These are phyloP conservation scores for Stephania japonica DNA, from an alignment of 164 flowering plant genomes.

Conservation along the genomic window DNA sequence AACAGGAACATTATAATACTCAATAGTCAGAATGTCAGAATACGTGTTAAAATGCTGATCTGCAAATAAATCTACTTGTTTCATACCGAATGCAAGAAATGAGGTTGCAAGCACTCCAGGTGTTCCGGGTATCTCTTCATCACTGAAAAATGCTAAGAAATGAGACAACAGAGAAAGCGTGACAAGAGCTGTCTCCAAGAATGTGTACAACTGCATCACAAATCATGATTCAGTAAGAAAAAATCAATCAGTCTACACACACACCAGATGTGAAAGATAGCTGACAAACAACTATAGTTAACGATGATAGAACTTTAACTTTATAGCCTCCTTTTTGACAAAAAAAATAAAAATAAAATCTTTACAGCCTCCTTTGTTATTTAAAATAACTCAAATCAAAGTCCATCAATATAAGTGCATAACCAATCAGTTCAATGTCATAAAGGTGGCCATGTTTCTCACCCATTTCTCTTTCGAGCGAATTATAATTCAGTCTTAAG, in stretches of 20 bases:
- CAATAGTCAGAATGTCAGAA: not conserved
- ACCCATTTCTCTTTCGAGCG: not conserved
- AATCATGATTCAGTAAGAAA: not conserved
- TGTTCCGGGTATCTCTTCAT: constrained; percentile 86
- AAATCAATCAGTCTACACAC: not conserved
- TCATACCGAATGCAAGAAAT: constrained; percentile 91
- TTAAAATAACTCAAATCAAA: too few species aligned
- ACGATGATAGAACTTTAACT: too few species aligned
- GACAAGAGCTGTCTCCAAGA: constrained; percentile 87
- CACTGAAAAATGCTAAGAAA: constrained; percentile 87
- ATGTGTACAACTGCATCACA: constrained; percentile 86
- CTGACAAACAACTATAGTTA: not conserved
- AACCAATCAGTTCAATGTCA: not conserved
- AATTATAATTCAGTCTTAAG: not conserved
- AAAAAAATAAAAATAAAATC: too few species aligned
- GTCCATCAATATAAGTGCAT: too few species aligned
- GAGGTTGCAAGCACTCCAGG: constrained; percentile 92
- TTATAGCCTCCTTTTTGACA: too few species aligned
- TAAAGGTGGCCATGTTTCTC: too few species aligned
- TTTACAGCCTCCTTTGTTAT: too few species aligned
- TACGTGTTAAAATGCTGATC: not conserved
- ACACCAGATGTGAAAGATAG: not conserved
- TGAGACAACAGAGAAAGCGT: constrained; percentile 78
- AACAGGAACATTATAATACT: not conserved
- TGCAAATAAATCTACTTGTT: not conserved